These are phyloP conservation scores for Penicillium longicatenatum DNA, from an alignment of 495 filamentous ascomycete species.

Conservation along the genomic window DNA sequence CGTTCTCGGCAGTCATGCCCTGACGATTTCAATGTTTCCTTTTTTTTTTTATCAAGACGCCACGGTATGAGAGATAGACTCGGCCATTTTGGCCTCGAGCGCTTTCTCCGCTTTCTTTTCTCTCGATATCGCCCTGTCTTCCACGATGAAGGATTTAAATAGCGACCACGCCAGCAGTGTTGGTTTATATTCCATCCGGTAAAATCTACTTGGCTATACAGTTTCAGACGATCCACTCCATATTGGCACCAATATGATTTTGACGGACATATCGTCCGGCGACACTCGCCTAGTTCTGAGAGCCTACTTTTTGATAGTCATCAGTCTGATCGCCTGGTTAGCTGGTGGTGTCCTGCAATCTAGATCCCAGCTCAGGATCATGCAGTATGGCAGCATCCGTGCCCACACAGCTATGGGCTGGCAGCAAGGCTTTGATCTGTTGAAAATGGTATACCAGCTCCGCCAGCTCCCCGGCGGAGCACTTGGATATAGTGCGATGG, in stretches of 20 bases:
- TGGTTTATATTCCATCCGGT: not conserved
- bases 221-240: not conserved
- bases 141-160: not conserved
- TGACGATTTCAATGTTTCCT: not conserved
- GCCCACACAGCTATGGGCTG: not conserved
- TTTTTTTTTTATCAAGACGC: not conserved
- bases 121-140: not conserved
- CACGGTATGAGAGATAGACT: not conserved
- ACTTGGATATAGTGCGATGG: not conserved
- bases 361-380: not conserved
- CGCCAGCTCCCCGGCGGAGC: not conserved
- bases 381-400: not conserved
- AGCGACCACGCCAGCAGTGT: not conserved
- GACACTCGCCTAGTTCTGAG: not conserved
- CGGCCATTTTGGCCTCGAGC: not conserved
- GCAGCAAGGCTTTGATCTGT: not conserved
- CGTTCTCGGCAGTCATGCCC: not conserved
- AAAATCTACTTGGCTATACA: not conserved
- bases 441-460: not conserved
- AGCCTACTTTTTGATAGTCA: not conserved
- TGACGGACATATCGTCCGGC: not conserved
- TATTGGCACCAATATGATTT: not conserved
- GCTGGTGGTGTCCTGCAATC: not conserved
- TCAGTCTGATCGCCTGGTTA: not conserved
- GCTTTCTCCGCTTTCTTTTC: no score